These are phyloP conservation scores for Ganoderma sinense DNA, from an alignment of 1,284 basidiomycete genomes.

Conservation along the genomic window DNA sequence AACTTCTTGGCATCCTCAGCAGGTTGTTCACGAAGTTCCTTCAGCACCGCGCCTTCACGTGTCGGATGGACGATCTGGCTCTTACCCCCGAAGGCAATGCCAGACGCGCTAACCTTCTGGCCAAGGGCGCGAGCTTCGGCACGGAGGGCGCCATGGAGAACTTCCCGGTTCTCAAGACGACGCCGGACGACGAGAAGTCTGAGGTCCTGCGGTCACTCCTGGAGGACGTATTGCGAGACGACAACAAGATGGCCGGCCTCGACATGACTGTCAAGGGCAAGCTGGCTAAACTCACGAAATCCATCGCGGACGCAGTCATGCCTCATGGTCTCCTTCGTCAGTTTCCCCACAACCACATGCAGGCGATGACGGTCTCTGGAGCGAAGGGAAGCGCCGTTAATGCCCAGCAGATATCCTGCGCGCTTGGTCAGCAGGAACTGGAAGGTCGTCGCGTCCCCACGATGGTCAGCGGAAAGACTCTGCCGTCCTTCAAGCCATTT, in stretches of 20 bases:
- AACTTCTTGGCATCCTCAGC: constrained; percentile 92
- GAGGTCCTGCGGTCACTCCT: constrained; percentile 67
- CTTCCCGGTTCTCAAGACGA: constrained; percentile 74
- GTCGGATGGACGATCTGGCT: constrained; percentile 98
- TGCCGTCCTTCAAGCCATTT: constrained; percentile 97
- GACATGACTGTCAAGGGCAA: constrained; percentile 93
- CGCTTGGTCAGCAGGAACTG: constrained; percentile 96
- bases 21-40: constrained; percentile 97
- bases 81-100: constrained; percentile 87
- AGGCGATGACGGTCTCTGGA: constrained; percentile 98
- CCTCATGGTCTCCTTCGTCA: constrained; percentile 90
- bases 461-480: constrained; percentile 99
- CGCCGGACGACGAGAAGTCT: constrained; percentile 59
- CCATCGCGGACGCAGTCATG: constrained; percentile 90
- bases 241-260: constrained; percentile 96
- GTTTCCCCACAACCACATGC: constrained; percentile 99
- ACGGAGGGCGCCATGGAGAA: constrained; percentile 91
- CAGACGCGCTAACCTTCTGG: constrained; percentile 74
- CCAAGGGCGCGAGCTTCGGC: constrained; percentile 77
- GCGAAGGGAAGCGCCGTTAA: constrained; percentile 99
- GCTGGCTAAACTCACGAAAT: constrained; percentile 86
- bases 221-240: constrained; percentile 96
- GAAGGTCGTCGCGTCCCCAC: constrained; percentile 98
- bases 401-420: constrained; percentile 96
- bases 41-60: constrained; percentile 97